Percentiles rank a stretch among this genome's conserved stretches.
Conservation (phyloP, 2,329 filamentous ascomycete species). For the Lizonia empirigonia region DNA sequence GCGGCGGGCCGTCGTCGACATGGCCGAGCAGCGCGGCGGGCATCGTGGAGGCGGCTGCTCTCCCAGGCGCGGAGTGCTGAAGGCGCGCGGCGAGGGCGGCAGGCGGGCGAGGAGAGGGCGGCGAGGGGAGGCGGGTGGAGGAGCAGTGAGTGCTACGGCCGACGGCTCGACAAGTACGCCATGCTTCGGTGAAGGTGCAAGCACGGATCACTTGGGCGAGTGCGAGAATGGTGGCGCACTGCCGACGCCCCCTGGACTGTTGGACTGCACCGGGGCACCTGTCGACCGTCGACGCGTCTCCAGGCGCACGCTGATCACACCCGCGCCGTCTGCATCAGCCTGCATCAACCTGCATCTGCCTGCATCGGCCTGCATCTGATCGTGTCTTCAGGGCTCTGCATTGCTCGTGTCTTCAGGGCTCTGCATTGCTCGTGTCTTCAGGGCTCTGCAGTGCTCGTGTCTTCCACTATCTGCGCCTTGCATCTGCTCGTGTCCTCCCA, state of each 20-base stretch:
- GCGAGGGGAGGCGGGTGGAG: slow-evolving; percentile 3
- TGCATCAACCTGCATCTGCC: background rate
- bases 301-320: too few species aligned
- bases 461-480: background rate
- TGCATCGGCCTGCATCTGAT: background rate
- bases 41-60: slow-evolving; percentile 28
- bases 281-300: too few species aligned
- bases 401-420: background rate
- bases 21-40: slow-evolving; percentile 23
- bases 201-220: slow-evolving; percentile 13
- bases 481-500: slow-evolving; percentile 2
- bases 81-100: slow-evolving; percentile 18
- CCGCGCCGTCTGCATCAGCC: background rate
- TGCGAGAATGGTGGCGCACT: slow-evolving; percentile 13
- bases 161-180: slow-evolving; percentile 13
- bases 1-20: slow-evolving; percentile 20
- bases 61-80: slow-evolving; percentile 13
- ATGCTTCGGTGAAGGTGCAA: slow-evolving; percentile 8
- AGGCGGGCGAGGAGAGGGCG: slow-evolving; percentile 7
- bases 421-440: background rate
- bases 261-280: too few species aligned
- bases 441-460: background rate
- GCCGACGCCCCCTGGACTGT: too few species aligned
- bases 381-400: background rate
- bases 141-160: slow-evolving; percentile 15